phyloP scores from a whole-genome alignment of 176 grass and related monocot genomes.

The Saccharum spontaneum region DNA sequence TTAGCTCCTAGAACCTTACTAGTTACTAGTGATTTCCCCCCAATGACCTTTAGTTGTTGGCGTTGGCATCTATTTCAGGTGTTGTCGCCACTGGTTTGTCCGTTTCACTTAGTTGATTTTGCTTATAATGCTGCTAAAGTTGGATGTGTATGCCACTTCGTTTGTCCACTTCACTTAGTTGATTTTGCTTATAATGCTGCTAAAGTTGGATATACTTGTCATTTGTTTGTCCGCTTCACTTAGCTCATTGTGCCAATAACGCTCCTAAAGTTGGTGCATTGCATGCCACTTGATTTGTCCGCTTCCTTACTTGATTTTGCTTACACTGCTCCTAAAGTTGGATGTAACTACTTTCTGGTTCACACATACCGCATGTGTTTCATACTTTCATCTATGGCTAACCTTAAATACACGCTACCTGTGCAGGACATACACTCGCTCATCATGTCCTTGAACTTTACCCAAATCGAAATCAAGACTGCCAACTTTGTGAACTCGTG shows the following conservation, averaged over 20 bases:
- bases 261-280: not conserved
- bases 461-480: constrained; percentile 88
- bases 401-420: not conserved
- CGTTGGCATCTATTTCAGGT: not conserved
- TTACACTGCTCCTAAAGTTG: not conserved
- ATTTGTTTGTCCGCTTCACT: not conserved
- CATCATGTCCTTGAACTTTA: constrained; percentile 83
- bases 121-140: not conserved
- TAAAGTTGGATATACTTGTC: not conserved
- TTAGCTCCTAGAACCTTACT: not conserved
- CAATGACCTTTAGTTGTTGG: not conserved
- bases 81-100: not conserved
- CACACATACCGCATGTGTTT: not conserved
- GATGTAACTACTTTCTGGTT: not conserved
- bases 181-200: not conserved
- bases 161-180: not conserved
- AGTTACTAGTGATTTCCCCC: not conserved
- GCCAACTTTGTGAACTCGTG: constrained; percentile 82
- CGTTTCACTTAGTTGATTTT: not conserved
- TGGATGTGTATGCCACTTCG: not conserved
- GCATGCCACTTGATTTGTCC: not conserved
- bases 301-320: not conserved
- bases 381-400: not conserved
- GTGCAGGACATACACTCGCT: constrained; percentile 87
- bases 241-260: not conserved